Percentiles rank a stretch among this genome's conserved stretches.
These are phyloP conservation scores for Periconia sp. DNA, from an alignment of 2,329 filamentous ascomycete species.

Conservation along the genomic window DNA sequence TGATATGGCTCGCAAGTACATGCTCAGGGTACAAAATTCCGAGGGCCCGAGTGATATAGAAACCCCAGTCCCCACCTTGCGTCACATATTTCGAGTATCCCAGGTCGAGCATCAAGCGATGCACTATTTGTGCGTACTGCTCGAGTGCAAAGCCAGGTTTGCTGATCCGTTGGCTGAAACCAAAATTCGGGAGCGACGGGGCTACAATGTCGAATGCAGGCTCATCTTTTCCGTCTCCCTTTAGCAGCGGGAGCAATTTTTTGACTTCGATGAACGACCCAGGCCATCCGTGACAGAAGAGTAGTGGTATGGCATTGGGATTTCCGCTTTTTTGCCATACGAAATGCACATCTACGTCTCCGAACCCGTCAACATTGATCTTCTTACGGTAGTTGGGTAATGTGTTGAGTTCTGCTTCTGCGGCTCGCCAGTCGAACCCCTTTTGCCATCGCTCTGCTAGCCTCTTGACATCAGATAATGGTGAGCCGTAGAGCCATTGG, in stretches of 20 bases:
- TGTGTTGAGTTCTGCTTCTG: conserved; percentile 61
- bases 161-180: conserved; percentile 53
- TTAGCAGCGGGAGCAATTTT: conserved; percentile 60
- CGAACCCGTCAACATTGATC: conserved; percentile 61
- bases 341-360: conserved; percentile 64
- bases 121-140: conserved; percentile 65
- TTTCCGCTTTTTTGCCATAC: conserved; percentile 59
- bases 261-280: conserved; percentile 68
- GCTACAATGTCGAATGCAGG: conserved; percentile 58
- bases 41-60: conserved; percentile 64
- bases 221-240: conserved; percentile 24
- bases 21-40: conserved; percentile 60
- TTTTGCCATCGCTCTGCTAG: conserved; percentile 60
- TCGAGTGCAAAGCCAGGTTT: conserved; percentile 60
- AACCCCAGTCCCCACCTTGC: conserved; percentile 73
- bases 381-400: conserved; percentile 61
- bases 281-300: conserved; percentile 72
- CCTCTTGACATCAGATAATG: conserved; percentile 61
- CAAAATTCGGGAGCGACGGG: conserved; percentile 59
- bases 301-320: conserved; percentile 60
- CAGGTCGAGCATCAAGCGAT: conserved; percentile 69
- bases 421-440: conserved; percentile 61
- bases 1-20: conserved; percentile 64
- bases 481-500: conserved; percentile 62
- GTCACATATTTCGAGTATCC: conserved; percentile 62